These are phyloP conservation scores for Golubevia pallescens DNA, from an alignment of 1,284 basidiomycete species.

Conservation along the genomic window DNA sequence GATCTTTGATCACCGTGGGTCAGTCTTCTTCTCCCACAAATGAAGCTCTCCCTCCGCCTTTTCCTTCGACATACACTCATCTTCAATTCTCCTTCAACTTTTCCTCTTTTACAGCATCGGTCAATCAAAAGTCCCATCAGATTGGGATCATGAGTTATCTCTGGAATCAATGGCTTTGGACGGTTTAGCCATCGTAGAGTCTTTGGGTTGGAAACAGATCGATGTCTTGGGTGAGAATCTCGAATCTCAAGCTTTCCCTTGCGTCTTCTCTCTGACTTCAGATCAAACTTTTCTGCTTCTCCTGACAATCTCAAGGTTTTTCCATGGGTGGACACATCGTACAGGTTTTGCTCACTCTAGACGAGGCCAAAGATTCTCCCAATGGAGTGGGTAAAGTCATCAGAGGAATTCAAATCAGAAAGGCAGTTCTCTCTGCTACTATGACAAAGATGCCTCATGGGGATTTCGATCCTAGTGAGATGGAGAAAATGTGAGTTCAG, in stretches of 20 bases:
- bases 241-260: too few relatives aligned
- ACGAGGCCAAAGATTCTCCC: constrained; percentile 10
- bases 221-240: constrained; percentile 26
- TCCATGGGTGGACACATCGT: constrained; percentile 57
- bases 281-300: too few relatives aligned
- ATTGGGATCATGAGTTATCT: constrained; percentile 37
- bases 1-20: constrained; percentile 47
- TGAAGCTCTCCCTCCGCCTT: too few relatives aligned
- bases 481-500: constrained; percentile 17
- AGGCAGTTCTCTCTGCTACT: constrained; percentile 42
- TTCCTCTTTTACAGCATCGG: constrained; percentile 18
- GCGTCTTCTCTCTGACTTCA: too few relatives aligned
- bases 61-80: too few relatives aligned
- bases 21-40: too few relatives aligned
- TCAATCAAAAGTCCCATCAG: constrained; percentile 21
- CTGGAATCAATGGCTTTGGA: constrained; percentile 46
- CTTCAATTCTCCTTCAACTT: neutral
- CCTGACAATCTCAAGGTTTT: constrained; percentile 21
- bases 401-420: constrained; percentile 25
- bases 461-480: constrained; percentile 20
- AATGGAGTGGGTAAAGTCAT: constrained; percentile 6
- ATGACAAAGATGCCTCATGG: constrained; percentile 51
- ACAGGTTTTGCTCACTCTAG: constrained; percentile 35
- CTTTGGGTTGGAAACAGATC: constrained; percentile 23
- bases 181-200: constrained; percentile 26